Evolutionary conservation across 805 yeast species (phyloP).

Genomic region (Kodamaea leandrae): DNA sequence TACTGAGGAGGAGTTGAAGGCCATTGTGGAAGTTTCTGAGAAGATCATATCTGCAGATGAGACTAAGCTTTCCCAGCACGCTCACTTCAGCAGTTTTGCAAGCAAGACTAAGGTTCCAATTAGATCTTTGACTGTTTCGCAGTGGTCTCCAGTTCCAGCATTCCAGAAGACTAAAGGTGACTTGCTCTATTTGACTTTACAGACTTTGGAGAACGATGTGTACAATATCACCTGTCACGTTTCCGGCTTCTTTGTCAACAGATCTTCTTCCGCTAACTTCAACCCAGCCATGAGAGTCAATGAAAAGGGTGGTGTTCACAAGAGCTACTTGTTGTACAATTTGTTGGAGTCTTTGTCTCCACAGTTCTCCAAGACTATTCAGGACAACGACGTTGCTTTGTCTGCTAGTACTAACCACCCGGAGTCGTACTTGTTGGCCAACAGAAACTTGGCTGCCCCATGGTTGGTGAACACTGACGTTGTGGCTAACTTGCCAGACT

Average conservation of each 20-base stretch:
- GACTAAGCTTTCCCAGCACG: constrained; percentile 14
- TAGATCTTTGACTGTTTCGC: constrained; percentile 56
- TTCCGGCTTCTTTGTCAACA: constrained; percentile 77
- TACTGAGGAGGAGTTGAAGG: constrained; percentile 12
- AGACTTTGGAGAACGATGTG: constrained; percentile 78
- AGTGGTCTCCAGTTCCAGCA: constrained; percentile 85
- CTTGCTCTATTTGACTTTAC: constrained; percentile 67
- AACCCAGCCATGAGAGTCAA: constrained; percentile 57
- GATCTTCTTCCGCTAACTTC: constrained; percentile 62
- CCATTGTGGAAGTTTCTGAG: constrained; percentile 10
- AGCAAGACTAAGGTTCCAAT: constrained; percentile 48
- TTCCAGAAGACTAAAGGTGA: constrained; percentile 67
- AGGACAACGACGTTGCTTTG: constrained; percentile 47
- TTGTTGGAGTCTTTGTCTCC: constrained; percentile 68
- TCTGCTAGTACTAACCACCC: constrained; percentile 41
- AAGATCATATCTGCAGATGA: constrained; percentile 10
- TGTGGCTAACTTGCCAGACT: constrained; percentile 45
- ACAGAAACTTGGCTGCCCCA: constrained; percentile 64
- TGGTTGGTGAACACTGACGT: constrained; percentile 58
- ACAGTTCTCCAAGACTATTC: constrained; percentile 51
- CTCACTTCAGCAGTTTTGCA: constrained; percentile 29
- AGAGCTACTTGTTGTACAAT: constrained; percentile 54
- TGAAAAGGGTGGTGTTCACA: constrained; percentile 33
- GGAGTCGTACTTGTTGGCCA: constrained; percentile 59
- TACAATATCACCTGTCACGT: constrained; percentile 75